Conservation (phyloP, 345 rosid genomes). For the Diplotaxis tenuifolia region DNA sequence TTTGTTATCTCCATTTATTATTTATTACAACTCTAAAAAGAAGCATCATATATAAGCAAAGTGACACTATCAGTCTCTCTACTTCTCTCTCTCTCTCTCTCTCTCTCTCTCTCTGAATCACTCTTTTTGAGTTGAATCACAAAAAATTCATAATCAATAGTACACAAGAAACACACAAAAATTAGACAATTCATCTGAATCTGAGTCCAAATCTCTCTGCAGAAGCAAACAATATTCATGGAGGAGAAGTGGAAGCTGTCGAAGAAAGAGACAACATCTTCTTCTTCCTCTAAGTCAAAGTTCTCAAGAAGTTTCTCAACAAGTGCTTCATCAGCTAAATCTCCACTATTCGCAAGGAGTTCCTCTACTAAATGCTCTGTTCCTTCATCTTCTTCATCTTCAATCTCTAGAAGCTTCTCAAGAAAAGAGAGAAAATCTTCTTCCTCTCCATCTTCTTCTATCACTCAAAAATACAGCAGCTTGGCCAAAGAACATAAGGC, state of each 20-base stretch:
- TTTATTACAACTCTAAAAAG: slow-evolving; percentile 9
- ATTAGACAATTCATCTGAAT: slow-evolving; percentile 13
- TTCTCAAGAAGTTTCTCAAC: slow-evolving; percentile 71
- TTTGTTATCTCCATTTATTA: slow-evolving; percentile 19
- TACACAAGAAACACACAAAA: slow-evolving; percentile 11
- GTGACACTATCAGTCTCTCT: slow-evolving; percentile 27
- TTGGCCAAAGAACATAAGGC: slow-evolving; percentile 96
- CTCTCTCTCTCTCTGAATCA: slow-evolving; percentile 9
- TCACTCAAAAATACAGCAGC: slow-evolving; percentile 72
- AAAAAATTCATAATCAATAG: slow-evolving; percentile 12
- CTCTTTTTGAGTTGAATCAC: slow-evolving; percentile 29
- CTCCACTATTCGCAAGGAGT: slow-evolving; percentile 52
- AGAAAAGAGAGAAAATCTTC: slow-evolving; percentile 50
- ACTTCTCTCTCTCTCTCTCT: slow-evolving; percentile 5
- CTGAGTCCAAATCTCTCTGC: slow-evolving; percentile 11
- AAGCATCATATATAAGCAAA: slow-evolving; percentile 24
- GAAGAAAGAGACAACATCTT: slow-evolving; percentile 49
- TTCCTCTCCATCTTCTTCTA: slow-evolving; percentile 41
- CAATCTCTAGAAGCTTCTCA: slow-evolving; percentile 54
- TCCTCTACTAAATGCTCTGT: slow-evolving; percentile 52
- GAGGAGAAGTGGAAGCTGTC: slow-evolving; percentile 77
- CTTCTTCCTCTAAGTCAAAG: slow-evolving; percentile 47
- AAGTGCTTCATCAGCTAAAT: slow-evolving; percentile 60
- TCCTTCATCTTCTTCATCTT: slow-evolving; percentile 32
- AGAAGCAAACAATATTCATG: slow-evolving; percentile 41